Base-by-base conservation (phyloP, 2,329 filamentous ascomycete species). In the Aspergillus calidoustus region DNA sequence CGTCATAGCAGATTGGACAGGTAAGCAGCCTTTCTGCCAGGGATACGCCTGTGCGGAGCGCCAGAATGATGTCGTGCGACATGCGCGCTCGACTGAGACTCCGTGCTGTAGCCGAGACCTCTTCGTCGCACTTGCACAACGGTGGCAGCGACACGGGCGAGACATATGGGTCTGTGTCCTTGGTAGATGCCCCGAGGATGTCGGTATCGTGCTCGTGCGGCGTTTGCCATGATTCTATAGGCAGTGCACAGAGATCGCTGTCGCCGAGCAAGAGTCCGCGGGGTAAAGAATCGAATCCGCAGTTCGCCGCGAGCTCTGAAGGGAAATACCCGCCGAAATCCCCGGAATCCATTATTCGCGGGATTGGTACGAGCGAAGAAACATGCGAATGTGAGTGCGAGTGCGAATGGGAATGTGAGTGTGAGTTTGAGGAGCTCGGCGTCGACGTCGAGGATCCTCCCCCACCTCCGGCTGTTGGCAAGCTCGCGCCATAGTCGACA, bases 41-140 rank as follows among this genome's bases (percentile, higher is more conserved):
- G 13, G 34, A 41, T 4, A 54, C 52, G 31, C 52, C 52, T 4
- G 31, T n/a, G 0, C 52, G 31, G 15, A 54, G 38, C 17, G 22
- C 43, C 52, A 17, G 34, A 19, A 54, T 54, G 11, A 54, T 54
- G 28, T 54, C 52, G 22, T 52, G 49, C 17, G 49, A 52, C 49
- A 52, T 52, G 11, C 25, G 17, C 31, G 49, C 28, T n/a, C 52
- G 52, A 28, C 52, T 44, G 7, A 54, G 38, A 25, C 19, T 43
- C n/a, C 34, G 19, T 2, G 41, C 38, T 22, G 41, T 54, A 4
- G 31, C 34, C 7, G 52, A 54, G 38, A 54, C 52, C 34, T 54
- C 52, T 25, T 54, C 52, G 38, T 44, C 52, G 52, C 52, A 54
- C 23, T 54, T 54, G 44, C 34, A 54, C 19, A 22, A 44, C 2